A percentile compares a stretch with the other conserved stretches of the same genome.
phyloP scores from a whole-genome alignment of 2,329 filamentous ascomycete genomes.

The Cercospora sp. region DNA sequence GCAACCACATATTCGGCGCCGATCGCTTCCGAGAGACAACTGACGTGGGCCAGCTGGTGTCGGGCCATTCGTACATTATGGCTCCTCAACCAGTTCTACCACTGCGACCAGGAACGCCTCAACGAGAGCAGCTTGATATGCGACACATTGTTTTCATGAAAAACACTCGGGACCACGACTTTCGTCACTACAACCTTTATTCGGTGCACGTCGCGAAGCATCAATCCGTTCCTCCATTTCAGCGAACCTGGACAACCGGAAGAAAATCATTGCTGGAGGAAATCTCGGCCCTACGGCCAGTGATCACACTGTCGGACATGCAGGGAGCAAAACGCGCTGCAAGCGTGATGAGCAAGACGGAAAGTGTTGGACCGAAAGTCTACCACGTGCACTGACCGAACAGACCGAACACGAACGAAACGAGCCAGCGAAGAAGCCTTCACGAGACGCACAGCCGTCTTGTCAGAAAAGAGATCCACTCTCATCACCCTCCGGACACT shows the following conservation, averaged over 20 bases:
- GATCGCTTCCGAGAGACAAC: neutral
- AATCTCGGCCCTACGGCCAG: neutral
- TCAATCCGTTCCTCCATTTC: neutral
- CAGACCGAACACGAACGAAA: neutral
- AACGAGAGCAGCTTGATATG: too few species aligned
- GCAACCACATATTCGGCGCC: slow-evolving; percentile 3
- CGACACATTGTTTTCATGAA: neutral
- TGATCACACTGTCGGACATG: neutral
- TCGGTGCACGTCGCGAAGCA: neutral
- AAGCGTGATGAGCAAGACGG: neutral
- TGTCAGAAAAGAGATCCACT: neutral
- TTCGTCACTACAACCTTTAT: neutral
- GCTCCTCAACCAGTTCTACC: neutral
- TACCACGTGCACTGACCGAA: neutral
- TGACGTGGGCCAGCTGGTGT: neutral
- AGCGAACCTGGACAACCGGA: neutral
- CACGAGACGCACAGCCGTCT: neutral
- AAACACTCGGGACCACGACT: neutral
- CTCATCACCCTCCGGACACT: neutral
- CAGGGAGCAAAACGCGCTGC: neutral
- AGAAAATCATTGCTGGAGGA: neutral
- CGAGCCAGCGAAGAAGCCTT: neutral
- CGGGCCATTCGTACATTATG: neutral
- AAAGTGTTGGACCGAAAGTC: neutral
- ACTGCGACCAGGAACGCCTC: neutral